A percentile compares a stretch with the other conserved stretches of the same genome.
Conservation (phyloP, 192 early-diverging fungal species). For the Coemansia sp. region DNA sequence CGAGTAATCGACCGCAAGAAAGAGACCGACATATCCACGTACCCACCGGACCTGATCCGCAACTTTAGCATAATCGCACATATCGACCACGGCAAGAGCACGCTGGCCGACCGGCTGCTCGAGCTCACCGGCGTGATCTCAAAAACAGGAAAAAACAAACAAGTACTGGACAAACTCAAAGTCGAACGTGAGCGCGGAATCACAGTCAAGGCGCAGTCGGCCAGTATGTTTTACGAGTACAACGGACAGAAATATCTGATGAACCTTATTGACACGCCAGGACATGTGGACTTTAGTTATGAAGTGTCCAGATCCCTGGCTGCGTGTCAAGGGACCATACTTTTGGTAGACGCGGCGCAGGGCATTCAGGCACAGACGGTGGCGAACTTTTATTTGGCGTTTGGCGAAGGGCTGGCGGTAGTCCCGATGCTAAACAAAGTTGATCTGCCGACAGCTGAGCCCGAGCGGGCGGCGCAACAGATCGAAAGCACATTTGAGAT, state of each 20-base stretch:
- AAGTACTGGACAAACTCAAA: conserved; percentile 94
- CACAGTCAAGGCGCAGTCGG: conserved; percentile 94
- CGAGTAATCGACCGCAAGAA: background rate
- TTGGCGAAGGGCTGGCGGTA: conserved; percentile 79
- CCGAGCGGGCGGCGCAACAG: conserved; percentile 71
- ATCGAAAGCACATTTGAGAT: conserved; percentile 89
- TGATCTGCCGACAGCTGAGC: conserved; percentile 87
- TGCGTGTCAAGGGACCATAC: conserved; percentile 89
- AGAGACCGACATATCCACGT: conserved; percentile 62
- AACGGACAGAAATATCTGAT: conserved; percentile 80
- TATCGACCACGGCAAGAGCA: conserved; percentile 88
- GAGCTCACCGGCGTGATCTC: conserved; percentile 86
- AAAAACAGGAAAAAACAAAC: conserved; percentile 71
- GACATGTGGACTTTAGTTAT: conserved; percentile 92
- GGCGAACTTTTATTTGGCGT: conserved; percentile 94
- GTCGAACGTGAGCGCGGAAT: conserved; percentile 96
- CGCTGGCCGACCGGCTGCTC: conserved; percentile 90
- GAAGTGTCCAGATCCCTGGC: conserved; percentile 92
- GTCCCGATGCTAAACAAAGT: conserved; percentile 95
- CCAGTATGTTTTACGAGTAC: conserved; percentile 89
- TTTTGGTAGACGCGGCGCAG: conserved; percentile 92
- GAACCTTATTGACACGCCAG: conserved; percentile 96
- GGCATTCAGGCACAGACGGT: conserved; percentile 98
- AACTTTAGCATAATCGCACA: conserved; percentile 92
- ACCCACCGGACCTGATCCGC: conserved; percentile 79